These are phyloP conservation scores for Diaporthe helianthi DNA, from an alignment of 2,329 filamentous ascomycete species.

Conservation along the genomic window DNA sequence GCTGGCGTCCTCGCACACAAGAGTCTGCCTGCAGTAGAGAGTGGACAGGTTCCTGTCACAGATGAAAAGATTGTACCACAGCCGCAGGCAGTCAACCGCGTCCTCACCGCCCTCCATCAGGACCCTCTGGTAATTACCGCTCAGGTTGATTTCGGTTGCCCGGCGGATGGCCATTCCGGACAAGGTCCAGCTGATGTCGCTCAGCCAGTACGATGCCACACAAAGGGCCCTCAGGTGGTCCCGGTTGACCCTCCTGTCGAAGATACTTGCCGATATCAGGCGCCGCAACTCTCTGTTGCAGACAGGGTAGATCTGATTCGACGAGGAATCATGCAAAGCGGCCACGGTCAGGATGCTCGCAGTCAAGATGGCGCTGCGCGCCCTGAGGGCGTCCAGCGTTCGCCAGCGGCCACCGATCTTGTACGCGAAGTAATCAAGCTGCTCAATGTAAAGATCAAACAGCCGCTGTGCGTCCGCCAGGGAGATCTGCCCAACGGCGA, in stretches of 20 bases:
- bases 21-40: constrained; percentile 64
- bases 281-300: constrained; percentile 38
- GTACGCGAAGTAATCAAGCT: constrained; percentile 58
- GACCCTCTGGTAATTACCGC: constrained; percentile 50
- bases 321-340: constrained; percentile 46
- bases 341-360: constrained; percentile 56
- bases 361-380: constrained; percentile 61
- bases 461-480: constrained; percentile 58
- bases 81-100: constrained; percentile 59
- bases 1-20: constrained; percentile 63
- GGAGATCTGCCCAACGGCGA: constrained; percentile 50
- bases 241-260: constrained; percentile 44
- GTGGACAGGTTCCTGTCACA: constrained; percentile 69
- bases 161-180: constrained; percentile 60
- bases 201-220: constrained; percentile 68
- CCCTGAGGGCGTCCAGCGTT: constrained; percentile 58
- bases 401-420: constrained; percentile 57
- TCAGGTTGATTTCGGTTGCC: constrained; percentile 55
- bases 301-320: constrained; percentile 35
- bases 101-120: constrained; percentile 49
- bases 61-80: constrained; percentile 69
- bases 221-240: constrained; percentile 66
- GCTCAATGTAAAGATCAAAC: constrained; percentile 57
- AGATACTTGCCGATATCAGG: constrained; percentile 42
- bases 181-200: constrained; percentile 68